Conservation (phyloP, 2,329 filamentous ascomycete species). For the Cadophora sp. region DNA sequence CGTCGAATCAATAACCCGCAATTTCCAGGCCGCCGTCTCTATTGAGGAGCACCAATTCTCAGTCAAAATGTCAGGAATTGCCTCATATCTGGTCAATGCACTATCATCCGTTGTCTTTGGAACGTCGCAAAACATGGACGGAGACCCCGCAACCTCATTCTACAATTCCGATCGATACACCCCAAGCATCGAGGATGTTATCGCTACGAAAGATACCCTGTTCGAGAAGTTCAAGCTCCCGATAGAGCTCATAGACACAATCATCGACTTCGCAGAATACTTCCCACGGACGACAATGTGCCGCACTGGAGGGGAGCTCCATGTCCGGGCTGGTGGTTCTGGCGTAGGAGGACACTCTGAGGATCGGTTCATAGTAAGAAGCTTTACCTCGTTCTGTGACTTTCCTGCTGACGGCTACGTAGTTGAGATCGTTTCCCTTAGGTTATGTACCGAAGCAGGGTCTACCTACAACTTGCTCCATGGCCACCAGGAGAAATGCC, state of each 20-base stretch:
- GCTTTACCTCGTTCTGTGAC: neutral
- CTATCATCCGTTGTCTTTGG: constrained; percentile 5
- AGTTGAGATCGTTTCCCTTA: constrained; percentile 43
- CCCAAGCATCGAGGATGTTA: constrained; percentile 56
- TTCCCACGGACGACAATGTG: constrained; percentile 57
- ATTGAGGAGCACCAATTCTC: neutral
- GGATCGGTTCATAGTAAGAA: constrained; percentile 51
- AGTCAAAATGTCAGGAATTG: constrained; percentile 12
- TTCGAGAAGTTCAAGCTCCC: constrained; percentile 53
- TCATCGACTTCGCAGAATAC: constrained; percentile 67
- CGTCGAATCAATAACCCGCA: neutral
- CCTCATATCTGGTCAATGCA: constrained; percentile 2
- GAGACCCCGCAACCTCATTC: constrained; percentile 9
- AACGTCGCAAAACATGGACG: constrained; percentile 5
- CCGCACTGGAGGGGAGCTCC: constrained; percentile 28
- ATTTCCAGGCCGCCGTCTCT: neutral
- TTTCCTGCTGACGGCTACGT: constrained; percentile 6
- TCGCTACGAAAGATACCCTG: constrained; percentile 57
- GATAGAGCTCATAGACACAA: constrained; percentile 59
- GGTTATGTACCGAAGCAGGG: constrained; percentile 30
- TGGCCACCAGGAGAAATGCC: neutral
- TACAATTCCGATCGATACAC: constrained; percentile 32
- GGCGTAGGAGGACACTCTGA: constrained; percentile 35
- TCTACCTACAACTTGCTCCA: constrained; percentile 19
- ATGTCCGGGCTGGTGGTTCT: constrained; percentile 24